Conservation (phyloP, 257 asterid genomes). For the Ilex asprella region DNA sequence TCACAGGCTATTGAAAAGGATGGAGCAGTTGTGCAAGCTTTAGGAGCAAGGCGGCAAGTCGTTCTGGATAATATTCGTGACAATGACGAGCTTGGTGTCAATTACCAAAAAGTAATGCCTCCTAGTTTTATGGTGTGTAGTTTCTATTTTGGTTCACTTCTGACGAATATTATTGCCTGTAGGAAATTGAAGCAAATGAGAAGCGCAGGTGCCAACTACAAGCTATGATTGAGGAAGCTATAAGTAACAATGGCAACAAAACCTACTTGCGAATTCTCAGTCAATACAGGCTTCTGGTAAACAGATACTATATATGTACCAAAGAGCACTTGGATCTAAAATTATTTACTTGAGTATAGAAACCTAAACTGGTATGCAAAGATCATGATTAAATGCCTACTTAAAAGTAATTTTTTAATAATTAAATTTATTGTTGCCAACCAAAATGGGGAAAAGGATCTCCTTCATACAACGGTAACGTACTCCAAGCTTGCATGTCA, state of each 20-base stretch:
- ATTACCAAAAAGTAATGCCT: constrained; percentile 65
- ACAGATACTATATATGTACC: constrained; percentile 8
- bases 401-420: no score
- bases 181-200: constrained; percentile 93
- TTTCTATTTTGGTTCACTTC: constrained; percentile 6
- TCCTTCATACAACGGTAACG: no score
- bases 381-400: no score
- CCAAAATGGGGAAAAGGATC: no score
- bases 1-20: constrained; percentile 63
- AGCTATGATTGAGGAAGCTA: constrained; percentile 79
- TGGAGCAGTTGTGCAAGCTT: constrained; percentile 67
- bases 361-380: no score
- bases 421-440: no score
- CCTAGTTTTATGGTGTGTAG: background rate
- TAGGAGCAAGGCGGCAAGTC: constrained; percentile 83
- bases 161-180: constrained; percentile 15
- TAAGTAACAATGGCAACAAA: constrained; percentile 74
- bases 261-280: constrained; percentile 83
- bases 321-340: constrained; percentile 3
- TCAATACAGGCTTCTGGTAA: constrained; percentile 93
- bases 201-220: constrained; percentile 69
- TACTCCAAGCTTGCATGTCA: no score
- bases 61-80: constrained; percentile 92
- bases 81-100: constrained; percentile 84
- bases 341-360: background rate